Evolutionary conservation across 768 basidiomycete genomes (phyloP).

Genomic region (Fomitopsis pulvina): DNA sequence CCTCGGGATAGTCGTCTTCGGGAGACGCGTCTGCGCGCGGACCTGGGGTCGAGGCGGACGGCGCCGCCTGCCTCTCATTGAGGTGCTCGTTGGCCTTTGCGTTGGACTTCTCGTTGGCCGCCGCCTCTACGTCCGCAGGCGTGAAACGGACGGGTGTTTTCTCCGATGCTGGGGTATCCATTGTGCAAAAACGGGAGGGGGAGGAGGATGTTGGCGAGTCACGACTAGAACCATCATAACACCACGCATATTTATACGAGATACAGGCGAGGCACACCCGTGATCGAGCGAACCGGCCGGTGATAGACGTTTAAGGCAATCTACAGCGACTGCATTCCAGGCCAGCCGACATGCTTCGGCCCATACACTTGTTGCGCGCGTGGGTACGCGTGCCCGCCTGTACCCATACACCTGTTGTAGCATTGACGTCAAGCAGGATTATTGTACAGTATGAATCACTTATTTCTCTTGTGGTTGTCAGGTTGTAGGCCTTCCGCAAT

Average conservation of each 20-base stretch:
- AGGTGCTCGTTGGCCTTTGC: slow-evolving; percentile 3
- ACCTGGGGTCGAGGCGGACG: neutral
- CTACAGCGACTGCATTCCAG: no score
- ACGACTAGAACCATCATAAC: neutral
- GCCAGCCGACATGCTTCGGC: no score
- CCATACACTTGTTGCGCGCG: no score
- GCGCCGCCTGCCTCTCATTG: neutral
- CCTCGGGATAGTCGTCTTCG: slow-evolving; percentile 15
- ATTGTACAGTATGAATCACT: no score
- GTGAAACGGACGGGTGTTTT: slow-evolving; percentile 13
- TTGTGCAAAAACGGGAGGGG: slow-evolving; percentile 3
- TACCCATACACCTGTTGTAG: neutral
- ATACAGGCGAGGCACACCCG: neutral
- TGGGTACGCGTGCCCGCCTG: neutral
- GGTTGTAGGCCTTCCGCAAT: no score
- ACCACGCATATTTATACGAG: neutral
- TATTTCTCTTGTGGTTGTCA: no score
- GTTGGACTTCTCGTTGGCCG: neutral
- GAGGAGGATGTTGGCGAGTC: neutral
- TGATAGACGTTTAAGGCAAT: no score
- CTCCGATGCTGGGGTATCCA: slow-evolving; percentile 18
- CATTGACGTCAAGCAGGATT: neutral
- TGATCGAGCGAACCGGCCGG: neutral
- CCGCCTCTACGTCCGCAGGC: neutral
- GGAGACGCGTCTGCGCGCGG: slow-evolving; percentile 4